phyloP scores from a whole-genome alignment of 2,329 filamentous ascomycete genomes.

The Clathrospora elynae region DNA sequence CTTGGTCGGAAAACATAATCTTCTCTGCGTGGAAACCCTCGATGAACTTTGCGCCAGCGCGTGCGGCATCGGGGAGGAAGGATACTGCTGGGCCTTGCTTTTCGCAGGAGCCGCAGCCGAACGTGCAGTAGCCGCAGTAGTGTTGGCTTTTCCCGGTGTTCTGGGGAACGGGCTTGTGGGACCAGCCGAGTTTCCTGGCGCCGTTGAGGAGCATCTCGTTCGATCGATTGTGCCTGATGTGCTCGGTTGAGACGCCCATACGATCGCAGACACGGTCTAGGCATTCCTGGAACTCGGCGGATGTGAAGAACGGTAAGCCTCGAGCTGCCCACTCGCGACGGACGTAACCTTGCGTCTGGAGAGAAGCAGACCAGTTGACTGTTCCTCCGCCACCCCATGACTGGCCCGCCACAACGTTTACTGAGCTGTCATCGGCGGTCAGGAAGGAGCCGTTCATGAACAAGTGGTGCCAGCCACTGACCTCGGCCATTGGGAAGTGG shows the following conservation, averaged over 20 bases:
- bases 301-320: slow-evolving; percentile 75
- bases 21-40: slow-evolving; percentile 78
- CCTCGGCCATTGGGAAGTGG: slow-evolving; percentile 74
- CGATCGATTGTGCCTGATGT: slow-evolving; percentile 72
- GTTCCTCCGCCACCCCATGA: slow-evolving; percentile 87
- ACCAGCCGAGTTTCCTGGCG: slow-evolving; percentile 72
- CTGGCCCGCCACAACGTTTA: slow-evolving; percentile 69
- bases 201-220: slow-evolving; percentile 78
- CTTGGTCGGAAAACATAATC: slow-evolving; percentile 68
- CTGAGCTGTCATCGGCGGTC: slow-evolving; percentile 57
- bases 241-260: slow-evolving; percentile 73
- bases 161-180: slow-evolving; percentile 71
- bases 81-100: slow-evolving; percentile 80
- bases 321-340: slow-evolving; percentile 78
- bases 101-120: slow-evolving; percentile 66
- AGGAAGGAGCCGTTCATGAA: slow-evolving; percentile 70
- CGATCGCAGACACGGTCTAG: slow-evolving; percentile 77
- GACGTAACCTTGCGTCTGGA: slow-evolving; percentile 75
- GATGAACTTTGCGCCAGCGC: slow-evolving; percentile 77
- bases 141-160: slow-evolving; percentile 78
- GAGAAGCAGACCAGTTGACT: slow-evolving; percentile 77
- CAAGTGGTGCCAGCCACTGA: slow-evolving; percentile 64
- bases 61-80: slow-evolving; percentile 79
- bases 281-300: slow-evolving; percentile 74
- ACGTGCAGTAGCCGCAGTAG: slow-evolving; percentile 68